A percentile compares a stretch with the other conserved stretches of the same genome.
phyloP scores from a whole-genome alignment of 2,329 filamentous ascomycete species.

The Hymenoscyphus fructigenus region DNA sequence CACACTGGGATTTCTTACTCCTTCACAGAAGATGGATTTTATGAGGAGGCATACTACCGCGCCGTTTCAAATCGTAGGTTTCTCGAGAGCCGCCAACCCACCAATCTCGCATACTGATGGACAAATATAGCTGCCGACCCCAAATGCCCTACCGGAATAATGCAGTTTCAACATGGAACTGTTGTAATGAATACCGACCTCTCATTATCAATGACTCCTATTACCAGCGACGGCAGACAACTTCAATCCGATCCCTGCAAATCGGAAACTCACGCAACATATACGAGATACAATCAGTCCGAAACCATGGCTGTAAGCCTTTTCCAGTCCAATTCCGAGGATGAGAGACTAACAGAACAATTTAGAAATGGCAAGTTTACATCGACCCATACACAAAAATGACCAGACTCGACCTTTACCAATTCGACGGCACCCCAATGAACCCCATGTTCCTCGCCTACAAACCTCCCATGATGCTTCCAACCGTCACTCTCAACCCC shows the following conservation, averaged over 20 bases:
- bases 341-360: background rate
- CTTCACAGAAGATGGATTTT: conserved; percentile 66
- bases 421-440: conserved; percentile 63
- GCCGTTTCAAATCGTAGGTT: conserved; percentile 65
- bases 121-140: conserved; percentile 52
- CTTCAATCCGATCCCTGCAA: conserved; percentile 65
- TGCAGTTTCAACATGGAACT: conserved; percentile 73
- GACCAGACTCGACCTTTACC: conserved; percentile 61
- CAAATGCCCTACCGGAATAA: conserved; percentile 60
- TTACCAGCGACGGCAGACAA: conserved; percentile 66
- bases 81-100: background rate
- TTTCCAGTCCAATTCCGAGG: background rate
- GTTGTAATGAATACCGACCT: conserved; percentile 57
- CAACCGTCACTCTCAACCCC: conserved; percentile 65
- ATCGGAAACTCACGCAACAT: conserved; percentile 46
- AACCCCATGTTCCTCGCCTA: conserved; percentile 67
- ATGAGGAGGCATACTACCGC: conserved; percentile 69
- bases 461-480: conserved; percentile 66
- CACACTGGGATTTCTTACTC: conserved; percentile 72
- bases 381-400: conserved; percentile 62
- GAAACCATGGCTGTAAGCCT: conserved; percentile 58
- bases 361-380: conserved; percentile 42
- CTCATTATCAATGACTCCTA: conserved; percentile 58
- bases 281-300: conserved; percentile 65
- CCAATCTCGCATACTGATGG: conserved; percentile 16